A percentile compares a stretch with the other conserved stretches of the same genome.
Conservation (phyloP, 257 asterid species). For the Gentiana macrophylla region DNA sequence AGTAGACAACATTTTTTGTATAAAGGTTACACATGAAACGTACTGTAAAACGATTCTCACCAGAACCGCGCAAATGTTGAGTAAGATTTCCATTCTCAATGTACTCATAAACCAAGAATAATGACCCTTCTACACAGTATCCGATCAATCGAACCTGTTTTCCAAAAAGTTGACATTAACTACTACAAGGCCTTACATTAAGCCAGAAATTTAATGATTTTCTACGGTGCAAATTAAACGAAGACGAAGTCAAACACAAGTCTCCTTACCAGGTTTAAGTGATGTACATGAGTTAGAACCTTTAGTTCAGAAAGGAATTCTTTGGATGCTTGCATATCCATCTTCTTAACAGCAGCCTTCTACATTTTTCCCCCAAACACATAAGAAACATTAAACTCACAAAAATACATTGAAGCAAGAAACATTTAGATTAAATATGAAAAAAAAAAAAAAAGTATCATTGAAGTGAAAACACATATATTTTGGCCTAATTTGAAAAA, state of each 20-base stretch:
- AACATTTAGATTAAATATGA: not conserved
- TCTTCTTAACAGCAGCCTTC: conserved; percentile 79
- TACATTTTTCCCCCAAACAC: conserved; percentile 14
- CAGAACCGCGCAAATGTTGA: conserved; percentile 69
- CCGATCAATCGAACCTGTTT: conserved; percentile 80
- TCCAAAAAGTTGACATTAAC: not conserved
- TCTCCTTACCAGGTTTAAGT: conserved; percentile 66
- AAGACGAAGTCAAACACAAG: not conserved
- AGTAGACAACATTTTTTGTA: too few relatives aligned
- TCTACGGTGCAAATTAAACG: too few relatives aligned
- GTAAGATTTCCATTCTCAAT: conserved; percentile 76
- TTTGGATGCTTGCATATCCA: conserved; percentile 92
- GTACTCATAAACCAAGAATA: conserved; percentile 80
- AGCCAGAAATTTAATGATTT: not conserved
- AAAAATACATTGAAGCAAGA: conserved; percentile 1
- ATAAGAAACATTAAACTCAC: not conserved
- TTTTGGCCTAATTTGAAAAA: not conserved
- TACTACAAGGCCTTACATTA: not conserved
- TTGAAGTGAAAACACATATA: not conserved
- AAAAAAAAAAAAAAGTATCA: not conserved
- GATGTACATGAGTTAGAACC: conserved; percentile 80
- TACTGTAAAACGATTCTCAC: conserved; percentile 18
- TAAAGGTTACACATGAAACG: not conserved
- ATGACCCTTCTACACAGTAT: conserved; percentile 65
- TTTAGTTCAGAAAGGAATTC: conserved; percentile 75